Conservation (phyloP, 192 early-diverging fungal genomes). For the Entomortierella parvispora region DNA sequence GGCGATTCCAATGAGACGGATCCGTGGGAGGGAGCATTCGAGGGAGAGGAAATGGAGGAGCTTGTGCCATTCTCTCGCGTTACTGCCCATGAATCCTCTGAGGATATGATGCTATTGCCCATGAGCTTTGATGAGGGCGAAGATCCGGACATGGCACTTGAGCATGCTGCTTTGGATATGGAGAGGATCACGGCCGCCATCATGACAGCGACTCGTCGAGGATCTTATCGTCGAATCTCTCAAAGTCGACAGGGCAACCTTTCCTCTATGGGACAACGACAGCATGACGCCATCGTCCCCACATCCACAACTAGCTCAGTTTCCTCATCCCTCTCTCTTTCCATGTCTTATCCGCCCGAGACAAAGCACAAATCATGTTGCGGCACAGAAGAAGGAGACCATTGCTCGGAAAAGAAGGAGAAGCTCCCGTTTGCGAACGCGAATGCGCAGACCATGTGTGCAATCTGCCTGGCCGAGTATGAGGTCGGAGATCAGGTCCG, state of each 20-base stretch:
- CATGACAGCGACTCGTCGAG: slow-evolving; percentile 1
- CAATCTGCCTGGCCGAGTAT: slow-evolving; percentile 65
- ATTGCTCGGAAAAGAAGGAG: not conserved
- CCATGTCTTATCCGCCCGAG: not conserved
- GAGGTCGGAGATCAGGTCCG: slow-evolving; percentile 56
- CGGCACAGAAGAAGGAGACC: not conserved
- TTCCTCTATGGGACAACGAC: not conserved
- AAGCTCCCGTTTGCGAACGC: slow-evolving; percentile 44
- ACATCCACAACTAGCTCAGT: not conserved
- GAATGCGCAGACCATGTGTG: slow-evolving; percentile 54
- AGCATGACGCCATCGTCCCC: not conserved
- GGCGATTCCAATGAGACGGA: not conserved
- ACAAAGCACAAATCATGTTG: not conserved
- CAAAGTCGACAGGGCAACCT: not conserved
- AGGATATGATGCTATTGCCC: slow-evolving; percentile 4
- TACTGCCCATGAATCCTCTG: not conserved
- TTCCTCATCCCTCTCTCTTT: slow-evolving; percentile 2
- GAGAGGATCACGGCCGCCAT: slow-evolving; percentile 12
- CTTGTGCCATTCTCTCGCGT: not conserved
- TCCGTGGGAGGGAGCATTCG: not conserved
- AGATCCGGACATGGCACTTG: not conserved
- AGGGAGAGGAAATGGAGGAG: not conserved
- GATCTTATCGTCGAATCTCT: slow-evolving; percentile 17
- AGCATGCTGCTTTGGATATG: slow-evolving; percentile 2
- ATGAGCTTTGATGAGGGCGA: slow-evolving; percentile 1